phyloP scores from a whole-genome alignment of 306 rosid genomes.

The Fragaria iinumae region DNA sequence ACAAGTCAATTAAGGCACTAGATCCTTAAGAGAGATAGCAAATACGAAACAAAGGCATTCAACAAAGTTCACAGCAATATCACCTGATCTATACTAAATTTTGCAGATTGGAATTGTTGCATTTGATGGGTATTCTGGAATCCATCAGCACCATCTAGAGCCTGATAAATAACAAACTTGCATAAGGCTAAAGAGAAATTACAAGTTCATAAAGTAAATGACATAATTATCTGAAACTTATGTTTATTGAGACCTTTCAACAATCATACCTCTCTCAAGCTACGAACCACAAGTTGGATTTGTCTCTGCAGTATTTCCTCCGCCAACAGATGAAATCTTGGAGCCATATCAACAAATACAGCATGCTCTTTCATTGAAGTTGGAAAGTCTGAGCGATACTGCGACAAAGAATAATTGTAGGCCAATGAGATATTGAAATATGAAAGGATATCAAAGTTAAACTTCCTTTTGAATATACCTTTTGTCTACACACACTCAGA shows the following conservation, averaged over 20 bases:
- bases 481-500: neutral
- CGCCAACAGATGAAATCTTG: slow-evolving; percentile 79
- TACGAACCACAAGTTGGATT: slow-evolving; percentile 68
- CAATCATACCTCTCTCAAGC: slow-evolving; percentile 73
- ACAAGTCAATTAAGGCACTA: slow-evolving; percentile 6
- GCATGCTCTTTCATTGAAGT: slow-evolving; percentile 81
- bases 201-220: slow-evolving; percentile 13
- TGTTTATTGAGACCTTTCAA: slow-evolving; percentile 25
- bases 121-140: slow-evolving; percentile 89
- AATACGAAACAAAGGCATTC: slow-evolving; percentile 12
- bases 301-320: slow-evolving; percentile 84
- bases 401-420: slow-evolving; percentile 33
- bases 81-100: slow-evolving; percentile 92
- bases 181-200: slow-evolving; percentile 18
- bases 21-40: neutral
- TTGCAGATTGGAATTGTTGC: slow-evolving; percentile 72
- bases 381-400: slow-evolving; percentile 88
- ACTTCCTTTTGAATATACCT: neutral
- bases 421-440: slow-evolving; percentile 15
- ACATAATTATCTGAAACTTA: slow-evolving; percentile 14
- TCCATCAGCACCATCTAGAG: slow-evolving; percentile 82
- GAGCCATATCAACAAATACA: slow-evolving; percentile 89
- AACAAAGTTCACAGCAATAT: slow-evolving; percentile 20
- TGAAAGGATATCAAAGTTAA: neutral
- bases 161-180: slow-evolving; percentile 44